Conservation (phyloP, 2,329 filamentous ascomycete species). For the Fusarium sp. region DNA sequence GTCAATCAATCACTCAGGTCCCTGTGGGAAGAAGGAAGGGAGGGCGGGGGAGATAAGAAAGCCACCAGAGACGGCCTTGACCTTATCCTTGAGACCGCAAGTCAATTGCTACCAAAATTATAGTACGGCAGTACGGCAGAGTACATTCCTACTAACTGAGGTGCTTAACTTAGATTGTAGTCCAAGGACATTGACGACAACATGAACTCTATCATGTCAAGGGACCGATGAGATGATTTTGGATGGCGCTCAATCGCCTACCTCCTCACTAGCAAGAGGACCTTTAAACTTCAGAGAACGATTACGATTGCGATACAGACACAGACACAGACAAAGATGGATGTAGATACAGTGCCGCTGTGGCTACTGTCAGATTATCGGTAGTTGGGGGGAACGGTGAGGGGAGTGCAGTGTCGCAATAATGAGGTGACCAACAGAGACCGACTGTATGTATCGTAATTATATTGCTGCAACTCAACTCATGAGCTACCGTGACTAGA, state of each 20-base stretch:
- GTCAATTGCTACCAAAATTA: constrained; percentile 17
- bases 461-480: constrained; percentile 3
- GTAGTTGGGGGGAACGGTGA: constrained; percentile 14
- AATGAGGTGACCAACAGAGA: constrained; percentile 1
- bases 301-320: background rate
- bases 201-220: constrained; percentile 30
- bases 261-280: background rate
- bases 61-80: constrained; percentile 9
- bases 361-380: background rate
- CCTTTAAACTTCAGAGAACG: background rate
- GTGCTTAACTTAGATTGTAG: background rate
- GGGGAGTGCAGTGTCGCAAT: constrained; percentile 29
- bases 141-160: background rate
- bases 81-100: constrained; percentile 4
- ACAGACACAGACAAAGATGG: background rate
- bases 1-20: constrained; percentile 8
- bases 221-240: constrained; percentile 23
- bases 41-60: constrained; percentile 37
- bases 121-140: background rate
- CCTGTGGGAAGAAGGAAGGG: constrained; percentile 4
- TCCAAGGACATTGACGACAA: background rate
- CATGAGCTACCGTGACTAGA: background rate
- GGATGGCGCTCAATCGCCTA: constrained; percentile 16
- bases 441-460: background rate
- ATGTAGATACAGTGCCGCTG: background rate